Conservation (phyloP, 1,284 basidiomycete genomes). For the Chalciporus sp. region DNA sequence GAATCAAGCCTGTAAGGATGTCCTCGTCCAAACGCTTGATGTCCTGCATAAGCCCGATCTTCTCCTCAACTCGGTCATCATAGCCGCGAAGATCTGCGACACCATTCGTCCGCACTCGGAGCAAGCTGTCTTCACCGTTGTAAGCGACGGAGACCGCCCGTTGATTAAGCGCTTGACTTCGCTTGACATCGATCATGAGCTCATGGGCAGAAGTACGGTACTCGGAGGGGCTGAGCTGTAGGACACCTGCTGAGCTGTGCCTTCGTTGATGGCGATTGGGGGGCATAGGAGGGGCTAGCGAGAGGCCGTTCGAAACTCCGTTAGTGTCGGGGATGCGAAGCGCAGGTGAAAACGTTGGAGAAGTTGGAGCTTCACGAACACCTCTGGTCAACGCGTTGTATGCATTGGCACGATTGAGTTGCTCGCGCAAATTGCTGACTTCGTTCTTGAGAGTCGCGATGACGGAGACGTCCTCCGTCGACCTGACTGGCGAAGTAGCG, state of each 20-base stretch:
- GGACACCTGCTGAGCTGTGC: constrained; percentile 85
- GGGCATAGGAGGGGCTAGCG: constrained; percentile 32
- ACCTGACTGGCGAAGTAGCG: constrained; percentile 61
- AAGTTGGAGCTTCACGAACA: constrained; percentile 72
- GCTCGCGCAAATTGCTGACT: constrained; percentile 89
- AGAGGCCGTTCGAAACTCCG: constrained; percentile 41
- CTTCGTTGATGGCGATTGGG: constrained; percentile 70
- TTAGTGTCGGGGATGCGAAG: constrained; percentile 60
- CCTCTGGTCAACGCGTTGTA: constrained; percentile 81
- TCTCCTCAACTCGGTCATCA: constrained; percentile 93
- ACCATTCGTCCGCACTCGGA: constrained; percentile 74
- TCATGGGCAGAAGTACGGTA: constrained; percentile 79
- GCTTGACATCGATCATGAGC: constrained; percentile 76
- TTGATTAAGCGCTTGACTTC: constrained; percentile 73
- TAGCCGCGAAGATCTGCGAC: constrained; percentile 70
- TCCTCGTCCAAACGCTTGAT: constrained; percentile 93
- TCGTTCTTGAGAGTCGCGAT: constrained; percentile 91
- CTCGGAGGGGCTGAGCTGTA: constrained; percentile 61
- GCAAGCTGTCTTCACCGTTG: constrained; percentile 73
- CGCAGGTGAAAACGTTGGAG: constrained; percentile 79
- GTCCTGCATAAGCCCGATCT: constrained; percentile 92
- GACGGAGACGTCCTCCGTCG: constrained; percentile 81
- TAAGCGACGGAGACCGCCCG: constrained; percentile 94
- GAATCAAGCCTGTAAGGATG: constrained; percentile 88
- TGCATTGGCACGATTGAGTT: constrained; percentile 92